Evolutionary conservation across 495 filamentous ascomycete species (phyloP).

Genomic region (Geopyxis carbonaria): DNA sequence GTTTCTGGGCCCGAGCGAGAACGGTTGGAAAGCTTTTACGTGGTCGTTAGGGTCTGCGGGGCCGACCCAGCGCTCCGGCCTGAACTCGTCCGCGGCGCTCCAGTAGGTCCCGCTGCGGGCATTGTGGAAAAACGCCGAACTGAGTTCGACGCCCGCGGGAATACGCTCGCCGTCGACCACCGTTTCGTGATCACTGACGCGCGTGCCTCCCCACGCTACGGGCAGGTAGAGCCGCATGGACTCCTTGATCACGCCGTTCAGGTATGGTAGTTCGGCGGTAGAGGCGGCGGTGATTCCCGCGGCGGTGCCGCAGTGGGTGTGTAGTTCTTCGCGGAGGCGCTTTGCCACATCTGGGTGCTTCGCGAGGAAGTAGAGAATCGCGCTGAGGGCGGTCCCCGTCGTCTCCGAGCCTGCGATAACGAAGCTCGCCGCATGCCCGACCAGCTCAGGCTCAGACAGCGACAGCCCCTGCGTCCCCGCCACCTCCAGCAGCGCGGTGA

Average conservation of each 20-base stretch:
- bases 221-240: slow-evolving; percentile 43
- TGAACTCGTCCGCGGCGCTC: too few species aligned
- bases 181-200: too few species aligned
- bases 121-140: too few species aligned
- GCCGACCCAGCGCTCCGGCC: too few species aligned
- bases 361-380: slow-evolving; percentile 36
- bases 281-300: slow-evolving; percentile 36
- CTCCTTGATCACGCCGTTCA: slow-evolving; percentile 41
- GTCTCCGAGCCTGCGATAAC: slow-evolving; percentile 45
- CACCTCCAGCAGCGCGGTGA: slow-evolving; percentile 9
- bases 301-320: slow-evolving; percentile 31
- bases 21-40: too few species aligned
- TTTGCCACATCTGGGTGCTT: slow-evolving; percentile 30
- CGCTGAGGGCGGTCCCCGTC: slow-evolving; percentile 39
- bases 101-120: too few species aligned
- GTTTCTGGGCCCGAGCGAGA: too few species aligned
- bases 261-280: slow-evolving; percentile 34
- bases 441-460: slow-evolving; percentile 26
- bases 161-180: too few species aligned
- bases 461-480: slow-evolving; percentile 19
- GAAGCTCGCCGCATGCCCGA: slow-evolving; percentile 17
- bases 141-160: too few species aligned
- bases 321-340: slow-evolving; percentile 36
- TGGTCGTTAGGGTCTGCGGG: too few species aligned
- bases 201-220: too few species aligned